These are phyloP conservation scores for Teunomyces stri DNA, from an alignment of 805 yeast genomes.

Conservation along the genomic window DNA sequence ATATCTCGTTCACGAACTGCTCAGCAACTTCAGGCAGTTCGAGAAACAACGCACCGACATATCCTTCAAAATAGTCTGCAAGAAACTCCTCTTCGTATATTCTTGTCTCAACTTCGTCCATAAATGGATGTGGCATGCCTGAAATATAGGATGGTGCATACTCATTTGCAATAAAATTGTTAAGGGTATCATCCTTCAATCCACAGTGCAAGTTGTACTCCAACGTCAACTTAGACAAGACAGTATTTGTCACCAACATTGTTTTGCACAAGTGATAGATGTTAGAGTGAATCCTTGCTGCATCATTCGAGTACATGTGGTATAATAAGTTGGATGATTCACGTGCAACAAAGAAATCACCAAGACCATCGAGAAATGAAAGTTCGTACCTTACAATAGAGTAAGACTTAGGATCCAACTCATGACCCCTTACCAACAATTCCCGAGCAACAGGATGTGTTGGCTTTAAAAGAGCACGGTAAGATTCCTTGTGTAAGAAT, in stretches of 20 bases:
- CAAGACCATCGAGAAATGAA: slow-evolving; percentile 41
- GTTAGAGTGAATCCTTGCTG: slow-evolving; percentile 9
- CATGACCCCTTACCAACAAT: slow-evolving; percentile 17
- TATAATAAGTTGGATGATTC: slow-evolving; percentile 35
- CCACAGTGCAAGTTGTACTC: slow-evolving; percentile 36
- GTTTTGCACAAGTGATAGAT: slow-evolving; percentile 26
- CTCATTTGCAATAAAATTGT: slow-evolving; percentile 17
- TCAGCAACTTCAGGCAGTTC: slow-evolving; percentile 38
- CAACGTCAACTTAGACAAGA: slow-evolving; percentile 33
- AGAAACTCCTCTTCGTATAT: slow-evolving; percentile 41
- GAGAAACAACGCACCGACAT: slow-evolving; percentile 39
- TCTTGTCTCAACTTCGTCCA: slow-evolving; percentile 14
- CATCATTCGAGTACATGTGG: slow-evolving; percentile 17
- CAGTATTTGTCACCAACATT: slow-evolving; percentile 37
- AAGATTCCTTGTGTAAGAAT: slow-evolving; percentile 38
- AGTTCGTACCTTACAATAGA: slow-evolving; percentile 30
- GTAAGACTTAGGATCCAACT: slow-evolving; percentile 18
- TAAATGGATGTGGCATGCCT: slow-evolving; percentile 5
- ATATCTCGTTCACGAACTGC: slow-evolving; percentile 30
- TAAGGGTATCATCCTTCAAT: slow-evolving; percentile 28
- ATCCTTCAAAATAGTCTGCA: slow-evolving; percentile 42
- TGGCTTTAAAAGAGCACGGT: slow-evolving; percentile 26
- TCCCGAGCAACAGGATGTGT: slow-evolving; percentile 25
- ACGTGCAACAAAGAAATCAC: slow-evolving; percentile 39
- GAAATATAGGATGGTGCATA: slow-evolving; percentile 26